These are phyloP conservation scores for Solanum lycopersicoides DNA, from an alignment of 257 asterid genomes.

Conservation along the genomic window DNA sequence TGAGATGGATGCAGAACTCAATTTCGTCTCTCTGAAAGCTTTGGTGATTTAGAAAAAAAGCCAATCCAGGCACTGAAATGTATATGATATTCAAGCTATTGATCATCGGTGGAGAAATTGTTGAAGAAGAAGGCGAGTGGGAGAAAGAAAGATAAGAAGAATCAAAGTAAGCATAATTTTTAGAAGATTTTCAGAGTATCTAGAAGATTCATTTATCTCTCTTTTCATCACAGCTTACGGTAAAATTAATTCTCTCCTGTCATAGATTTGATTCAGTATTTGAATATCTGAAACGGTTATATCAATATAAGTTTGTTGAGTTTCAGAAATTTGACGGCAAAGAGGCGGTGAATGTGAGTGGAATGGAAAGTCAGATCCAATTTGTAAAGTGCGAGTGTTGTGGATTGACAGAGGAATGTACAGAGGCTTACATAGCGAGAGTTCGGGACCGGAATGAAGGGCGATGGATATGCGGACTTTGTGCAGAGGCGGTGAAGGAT, in stretches of 20 bases:
- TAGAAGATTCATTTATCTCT: background rate
- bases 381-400: slow-evolving; percentile 70
- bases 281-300: background rate
- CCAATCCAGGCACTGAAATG: slow-evolving; percentile 50
- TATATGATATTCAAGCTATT: slow-evolving; percentile 60
- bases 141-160: slow-evolving; percentile 47
- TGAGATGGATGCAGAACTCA: too few relatives aligned
- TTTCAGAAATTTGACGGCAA: background rate
- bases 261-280: too few relatives aligned
- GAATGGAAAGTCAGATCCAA: slow-evolving; percentile 6
- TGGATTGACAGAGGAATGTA: slow-evolving; percentile 79
- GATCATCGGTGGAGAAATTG: slow-evolving; percentile 75
- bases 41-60: background rate
- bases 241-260: background rate
- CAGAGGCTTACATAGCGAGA: slow-evolving; percentile 46
- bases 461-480: slow-evolving; percentile 87
- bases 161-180: too few relatives aligned
- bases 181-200: background rate
- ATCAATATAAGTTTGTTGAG: background rate
- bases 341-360: background rate
- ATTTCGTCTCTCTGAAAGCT: background rate
- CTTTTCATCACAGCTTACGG: slow-evolving; percentile 4
- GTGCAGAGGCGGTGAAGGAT: slow-evolving; percentile 78
- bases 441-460: slow-evolving; percentile 56
- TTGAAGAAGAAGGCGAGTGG: slow-evolving; percentile 83